Conservation (phyloP, 768 basidiomycete genomes). For the Calocera cornea region DNA sequence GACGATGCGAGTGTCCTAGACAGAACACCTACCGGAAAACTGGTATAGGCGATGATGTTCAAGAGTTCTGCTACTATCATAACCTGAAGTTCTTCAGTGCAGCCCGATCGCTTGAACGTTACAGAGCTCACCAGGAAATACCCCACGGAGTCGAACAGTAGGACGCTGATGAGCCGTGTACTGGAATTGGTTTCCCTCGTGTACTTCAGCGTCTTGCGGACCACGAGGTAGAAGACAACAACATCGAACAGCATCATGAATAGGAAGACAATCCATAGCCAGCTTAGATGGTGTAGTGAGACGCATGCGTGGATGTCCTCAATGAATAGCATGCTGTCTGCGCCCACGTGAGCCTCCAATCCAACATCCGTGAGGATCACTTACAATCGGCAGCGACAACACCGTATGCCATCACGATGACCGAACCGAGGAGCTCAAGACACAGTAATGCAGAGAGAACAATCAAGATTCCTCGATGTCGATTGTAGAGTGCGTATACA, state of each 20-base stretch:
- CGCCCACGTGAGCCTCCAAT: neutral
- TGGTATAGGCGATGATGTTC: neutral
- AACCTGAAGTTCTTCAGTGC: neutral
- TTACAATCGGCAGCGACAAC: neutral
- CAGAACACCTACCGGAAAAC: neutral
- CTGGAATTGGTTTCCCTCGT: neutral
- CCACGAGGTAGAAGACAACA: neutral
- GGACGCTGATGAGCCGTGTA: neutral
- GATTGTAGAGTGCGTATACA: neutral
- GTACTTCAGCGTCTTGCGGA: neutral
- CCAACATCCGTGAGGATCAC: neutral
- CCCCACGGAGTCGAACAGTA: neutral
- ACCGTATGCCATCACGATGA: neutral
- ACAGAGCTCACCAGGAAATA: neutral
- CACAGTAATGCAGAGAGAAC: neutral
- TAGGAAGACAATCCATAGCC: neutral
- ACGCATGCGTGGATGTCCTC: neutral
- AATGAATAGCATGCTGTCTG: neutral
- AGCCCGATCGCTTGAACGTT: neutral
- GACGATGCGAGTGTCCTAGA: neutral
- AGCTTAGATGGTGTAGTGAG: neutral
- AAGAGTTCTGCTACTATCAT: neutral
- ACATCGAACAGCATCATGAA: slow-evolving; percentile 1
- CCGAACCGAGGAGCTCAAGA: neutral
- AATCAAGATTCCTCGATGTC: neutral